Evolutionary conservation across 441 rosid genomes (phyloP).

Genomic region (Flueggea neowawraea): DNA sequence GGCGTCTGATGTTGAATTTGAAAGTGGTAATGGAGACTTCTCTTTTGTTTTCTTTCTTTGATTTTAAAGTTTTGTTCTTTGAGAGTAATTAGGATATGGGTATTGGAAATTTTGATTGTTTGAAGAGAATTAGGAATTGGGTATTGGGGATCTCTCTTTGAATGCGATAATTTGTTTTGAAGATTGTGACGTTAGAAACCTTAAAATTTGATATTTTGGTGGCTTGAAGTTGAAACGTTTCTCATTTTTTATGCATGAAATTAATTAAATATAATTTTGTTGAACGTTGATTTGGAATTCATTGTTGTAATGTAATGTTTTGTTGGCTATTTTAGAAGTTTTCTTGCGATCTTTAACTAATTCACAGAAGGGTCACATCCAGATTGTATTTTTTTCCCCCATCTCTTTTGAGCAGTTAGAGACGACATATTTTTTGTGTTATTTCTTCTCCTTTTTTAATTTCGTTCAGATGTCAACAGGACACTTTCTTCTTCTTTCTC

Average conservation of each 20-base stretch:
- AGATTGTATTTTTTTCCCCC: slow-evolving; percentile 5
- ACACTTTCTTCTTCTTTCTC: slow-evolving; percentile 12
- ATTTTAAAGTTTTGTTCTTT: background rate
- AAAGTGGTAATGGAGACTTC: background rate
- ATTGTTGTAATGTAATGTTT: slow-evolving; percentile 14
- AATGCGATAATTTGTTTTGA: background rate
- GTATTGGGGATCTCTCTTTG: background rate
- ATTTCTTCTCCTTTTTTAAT: background rate
- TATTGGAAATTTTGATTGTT: slow-evolving; percentile 4
- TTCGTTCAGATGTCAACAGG: slow-evolving; percentile 8
- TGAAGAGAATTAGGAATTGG: background rate
- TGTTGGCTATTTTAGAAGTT: slow-evolving; percentile 27
- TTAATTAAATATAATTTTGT: background rate
- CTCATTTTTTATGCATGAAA: background rate
- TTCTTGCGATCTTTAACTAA: slow-evolving; percentile 22
- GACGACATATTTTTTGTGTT: slow-evolving; percentile 8
- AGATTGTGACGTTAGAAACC: background rate
- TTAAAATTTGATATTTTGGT: background rate
- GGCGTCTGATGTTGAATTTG: slow-evolving; percentile 6
- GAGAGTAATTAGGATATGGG: background rate
- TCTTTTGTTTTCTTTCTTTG: background rate
- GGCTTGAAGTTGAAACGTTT: too few species aligned
- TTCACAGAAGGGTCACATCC: slow-evolving; percentile 21
- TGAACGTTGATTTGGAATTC: slow-evolving; percentile 13
- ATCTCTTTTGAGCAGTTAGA: slow-evolving; percentile 9